Evolutionary conservation across 2,329 filamentous ascomycete genomes (phyloP), one percentile per base, ranked within the genome.

Genomic region (Pseudonectria foliicola): DNA sequence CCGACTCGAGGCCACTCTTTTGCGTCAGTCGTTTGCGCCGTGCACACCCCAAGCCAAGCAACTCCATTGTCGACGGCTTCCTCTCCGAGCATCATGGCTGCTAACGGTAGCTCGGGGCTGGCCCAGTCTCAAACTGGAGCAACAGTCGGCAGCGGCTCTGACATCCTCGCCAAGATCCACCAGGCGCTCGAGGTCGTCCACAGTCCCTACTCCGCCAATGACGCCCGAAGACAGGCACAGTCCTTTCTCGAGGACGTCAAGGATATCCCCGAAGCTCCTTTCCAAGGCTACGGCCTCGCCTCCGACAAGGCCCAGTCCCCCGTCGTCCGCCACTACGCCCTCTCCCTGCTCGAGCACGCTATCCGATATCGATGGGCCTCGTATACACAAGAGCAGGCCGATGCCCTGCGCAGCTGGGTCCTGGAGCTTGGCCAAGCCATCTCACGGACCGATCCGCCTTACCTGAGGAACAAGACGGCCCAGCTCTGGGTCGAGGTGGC

Each of bases 401-500:
- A 67, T 18, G 74, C 76, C 34, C 63, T 98, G 36, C 77, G 85
- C 32, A 70, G 71, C 39, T 92, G 89, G 75, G 77, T 95, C 28
- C 63, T 95, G 37, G 72, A 82, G 55, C 78, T 98, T 10, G 85
- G 87, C 10, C 77, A 83, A 52, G 72, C 74, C 42, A 69, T 93
- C 28, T 70, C 76, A 5, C 73, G 73, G 29, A 73, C 79, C 13
- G 90, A 96, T 55, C 85, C 87, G 3, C 61, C 74, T 23, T 98
- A 89, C 57, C 68, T 95, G 45, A 76, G 90, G 49, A 96, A 94
- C 70, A 98, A 98, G 66, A 82, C 92, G 24, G 87, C 86, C 18
- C 84, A 94, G 62, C 66, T 98, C 42, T 98, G 92, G 92, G 85
- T 89, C 7, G 92, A 96, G 60, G 71, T 95, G 34, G 88, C 89